Evolutionary conservation across 768 basidiomycete species (phyloP), one percentile per base, ranked within the genome.

Genomic region (Podaxis pistillaris): DNA sequence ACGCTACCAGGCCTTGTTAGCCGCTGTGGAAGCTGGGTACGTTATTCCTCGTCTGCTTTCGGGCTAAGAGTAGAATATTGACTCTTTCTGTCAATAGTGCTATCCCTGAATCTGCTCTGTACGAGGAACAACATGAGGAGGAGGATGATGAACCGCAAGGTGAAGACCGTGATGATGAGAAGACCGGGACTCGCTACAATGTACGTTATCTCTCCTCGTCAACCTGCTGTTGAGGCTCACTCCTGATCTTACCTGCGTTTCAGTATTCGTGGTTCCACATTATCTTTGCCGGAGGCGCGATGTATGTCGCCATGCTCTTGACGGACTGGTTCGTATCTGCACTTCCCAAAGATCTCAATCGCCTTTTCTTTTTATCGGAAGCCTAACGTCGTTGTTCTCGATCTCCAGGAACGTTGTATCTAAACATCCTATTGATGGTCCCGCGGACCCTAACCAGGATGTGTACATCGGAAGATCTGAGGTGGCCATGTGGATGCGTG

Each of bases 241-340:
- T 56, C 19, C 60, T 67, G 22, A 66, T 68, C 22, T 68, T 40
- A 37, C 30, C 50, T 33, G 33, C 2, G 33, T 44, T 38, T 19
- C 67, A 97, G 95, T 99, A 99, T 73, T 86, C 94, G 1, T 99
- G 95, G 94, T 98, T 99, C 86, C 97, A 99, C 71, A 77, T 98
- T 73, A 98, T 99, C 69, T 99, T 98, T 72, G 87, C 91, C 50
- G 90, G 98, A 68, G 97, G 88, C 30, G 82, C 94, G 13, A 98
- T 98, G 97, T 99, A 99, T 75, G 94, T 98, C 26, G 94, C 93
- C 5, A 96, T 97, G 85, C 80, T 99, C 13, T 75, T 99, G 58
- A 99, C 96, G 1, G 96, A 99, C 75, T 98, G 97, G 96, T 96
- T 73, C 62, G 92, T 26, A 40, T 58, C 44, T 38, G 47, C 40